These are phyloP conservation scores for Apiotrichum porosum DNA, from an alignment of 1,284 basidiomycete species.

Conservation along the genomic window DNA sequence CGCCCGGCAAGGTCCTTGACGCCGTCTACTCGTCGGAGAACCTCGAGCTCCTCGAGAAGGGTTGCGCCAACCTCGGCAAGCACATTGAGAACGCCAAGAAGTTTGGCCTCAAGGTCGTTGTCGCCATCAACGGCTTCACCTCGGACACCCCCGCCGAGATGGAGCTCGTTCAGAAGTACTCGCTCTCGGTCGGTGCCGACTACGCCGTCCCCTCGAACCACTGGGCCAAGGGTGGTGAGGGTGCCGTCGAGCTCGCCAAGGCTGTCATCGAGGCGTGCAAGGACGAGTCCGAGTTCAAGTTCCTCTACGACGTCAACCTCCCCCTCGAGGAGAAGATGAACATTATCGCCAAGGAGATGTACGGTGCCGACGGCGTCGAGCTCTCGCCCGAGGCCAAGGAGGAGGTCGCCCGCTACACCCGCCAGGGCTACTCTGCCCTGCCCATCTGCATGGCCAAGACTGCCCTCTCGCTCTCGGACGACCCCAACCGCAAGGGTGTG, in stretches of 20 bases:
- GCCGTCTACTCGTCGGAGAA: slow-evolving; percentile 94
- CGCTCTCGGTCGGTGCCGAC: slow-evolving; percentile 83
- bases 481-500: slow-evolving; percentile 84
- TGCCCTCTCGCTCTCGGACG: slow-evolving; percentile 91
- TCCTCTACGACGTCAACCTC: slow-evolving; percentile 80
- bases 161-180: slow-evolving; percentile 72
- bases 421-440: slow-evolving; percentile 55
- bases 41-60: slow-evolving; percentile 81
- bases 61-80: slow-evolving; percentile 86
- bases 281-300: slow-evolving; percentile 75
- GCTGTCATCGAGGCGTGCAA: slow-evolving; percentile 81
- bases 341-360: slow-evolving; percentile 82
- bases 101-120: slow-evolving; percentile 94
- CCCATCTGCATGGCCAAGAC: slow-evolving; percentile 98
- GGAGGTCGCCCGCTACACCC: slow-evolving; percentile 87
- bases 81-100: slow-evolving; percentile 95
- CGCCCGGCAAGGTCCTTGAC: slow-evolving; percentile 89
- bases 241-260: slow-evolving; percentile 79
- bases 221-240: slow-evolving; percentile 90
- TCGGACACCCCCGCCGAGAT: slow-evolving; percentile 89
- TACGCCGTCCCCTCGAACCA: slow-evolving; percentile 93
- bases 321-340: slow-evolving; percentile 83
- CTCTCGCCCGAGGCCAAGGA: slow-evolving; percentile 75
- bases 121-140: slow-evolving; percentile 94
- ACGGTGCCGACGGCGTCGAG: slow-evolving; percentile 83